Base-by-base conservation (phyloP, 2,329 filamentous ascomycete species). In the Lomentospora prolificans region DNA sequence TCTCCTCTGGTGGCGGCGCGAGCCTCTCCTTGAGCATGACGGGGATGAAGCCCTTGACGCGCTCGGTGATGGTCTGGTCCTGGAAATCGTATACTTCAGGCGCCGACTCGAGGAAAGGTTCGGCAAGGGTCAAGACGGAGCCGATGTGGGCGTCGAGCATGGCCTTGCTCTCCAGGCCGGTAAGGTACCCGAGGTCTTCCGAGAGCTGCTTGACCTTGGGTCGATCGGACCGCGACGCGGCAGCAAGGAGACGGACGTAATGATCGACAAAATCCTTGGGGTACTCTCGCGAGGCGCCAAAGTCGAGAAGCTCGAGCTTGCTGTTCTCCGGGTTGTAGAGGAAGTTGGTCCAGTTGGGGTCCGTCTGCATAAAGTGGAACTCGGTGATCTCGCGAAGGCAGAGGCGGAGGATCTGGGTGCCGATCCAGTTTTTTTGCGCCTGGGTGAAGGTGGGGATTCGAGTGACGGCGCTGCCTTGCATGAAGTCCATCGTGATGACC, bases 341-440 rank as follows among this genome's bases (percentile, higher is more conserved):
- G 70, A 99, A 99, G 71, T 99, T 99, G 31, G 92, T 97, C 94
- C 94, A 99, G 75, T 99, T 99, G 41, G 94, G 94, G 67, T 99
- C 94, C 4, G 94, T 99, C 73, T 99, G 94, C 94, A 99, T 99
- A 74, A 95, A 97, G 58, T 79, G 85, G 80, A 96, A 97, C 70
- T 96, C 90, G 60, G 86, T 86, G 63, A 97, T 92, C 72, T 97
- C 94, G 57, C 91, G 86, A 39, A 97, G 79, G 67, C 90, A 97
- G 9, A 99, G 84, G 3, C 90, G 87, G 54, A 97, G 80, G 61
- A 97, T 89, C 64, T 97, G 89, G 0, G 90, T 94, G 55, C 94
- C 94, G 64, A 99, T 95, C 89, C 91, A 96, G 73, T 99, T 90
- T 58, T 86, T 84, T 69, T 97, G 90, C 53, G 82, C 77, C 67